Percentiles rank a stretch among this genome's conserved stretches.
These are phyloP conservation scores for Croton setiger DNA, from an alignment of 441 rosid species.

Conservation along the genomic window DNA sequence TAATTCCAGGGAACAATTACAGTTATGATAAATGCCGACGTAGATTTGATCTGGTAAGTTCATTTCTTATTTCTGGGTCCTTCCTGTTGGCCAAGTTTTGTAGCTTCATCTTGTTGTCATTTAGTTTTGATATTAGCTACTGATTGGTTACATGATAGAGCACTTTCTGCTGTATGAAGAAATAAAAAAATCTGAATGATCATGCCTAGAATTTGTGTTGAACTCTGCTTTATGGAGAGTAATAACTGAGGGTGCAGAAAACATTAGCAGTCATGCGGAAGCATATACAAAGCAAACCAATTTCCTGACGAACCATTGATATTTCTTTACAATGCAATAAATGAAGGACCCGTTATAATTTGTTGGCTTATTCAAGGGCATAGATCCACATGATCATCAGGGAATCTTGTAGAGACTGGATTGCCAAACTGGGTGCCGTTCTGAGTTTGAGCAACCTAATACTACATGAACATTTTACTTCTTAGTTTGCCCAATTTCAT, in stretches of 20 bases:
- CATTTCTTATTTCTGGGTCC: slow-evolving; percentile 21
- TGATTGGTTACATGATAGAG: neutral
- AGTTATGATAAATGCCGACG: slow-evolving; percentile 95
- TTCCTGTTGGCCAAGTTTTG: neutral
- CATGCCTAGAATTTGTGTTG: neutral
- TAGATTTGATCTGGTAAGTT: slow-evolving; percentile 88
- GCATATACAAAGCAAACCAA: neutral
- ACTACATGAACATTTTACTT: too few relatives aligned
- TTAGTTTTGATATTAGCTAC: neutral
- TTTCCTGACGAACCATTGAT: neutral
- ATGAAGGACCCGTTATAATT: neutral
- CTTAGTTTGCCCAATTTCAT: too few relatives aligned
- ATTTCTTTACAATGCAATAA: neutral
- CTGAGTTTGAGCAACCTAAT: too few relatives aligned
- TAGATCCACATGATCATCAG: neutral
- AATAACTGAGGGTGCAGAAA: neutral
- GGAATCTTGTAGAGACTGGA: too few relatives aligned
- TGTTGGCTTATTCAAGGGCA: neutral
- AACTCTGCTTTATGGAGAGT: neutral
- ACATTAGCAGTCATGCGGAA: neutral
- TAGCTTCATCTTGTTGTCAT: neutral
- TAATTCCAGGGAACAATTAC: slow-evolving; percentile 68
- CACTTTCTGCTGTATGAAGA: neutral
- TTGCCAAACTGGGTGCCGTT: too few relatives aligned
- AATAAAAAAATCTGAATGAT: neutral